phyloP scores from a whole-genome alignment of 306 rosid species.

The Rosa chinensis region DNA sequence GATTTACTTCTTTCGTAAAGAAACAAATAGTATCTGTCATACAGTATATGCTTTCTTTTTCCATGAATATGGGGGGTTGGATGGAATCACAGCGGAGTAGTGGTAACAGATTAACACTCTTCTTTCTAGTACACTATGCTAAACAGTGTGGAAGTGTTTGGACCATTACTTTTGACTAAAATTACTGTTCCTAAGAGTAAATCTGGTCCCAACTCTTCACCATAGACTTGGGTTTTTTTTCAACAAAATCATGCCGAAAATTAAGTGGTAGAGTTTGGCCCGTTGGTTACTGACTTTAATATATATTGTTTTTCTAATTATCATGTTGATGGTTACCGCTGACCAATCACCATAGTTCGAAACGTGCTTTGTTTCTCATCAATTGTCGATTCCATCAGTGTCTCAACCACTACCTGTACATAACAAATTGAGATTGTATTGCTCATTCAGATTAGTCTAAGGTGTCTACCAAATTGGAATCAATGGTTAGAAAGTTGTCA shows the following conservation, averaged over 20 bases:
- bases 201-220: neutral
- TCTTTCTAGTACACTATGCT: neutral
- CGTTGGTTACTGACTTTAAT: neutral
- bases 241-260: neutral
- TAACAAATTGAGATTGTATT: neutral
- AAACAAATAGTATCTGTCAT: neutral
- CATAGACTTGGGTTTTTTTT: neutral
- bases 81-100: neutral
- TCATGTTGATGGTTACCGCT: neutral
- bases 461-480: neutral
- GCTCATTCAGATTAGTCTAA: neutral
- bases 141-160: neutral
- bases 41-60: neutral
- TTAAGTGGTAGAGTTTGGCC: neutral
- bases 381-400: neutral
- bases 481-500: neutral
- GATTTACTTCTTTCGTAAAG: neutral
- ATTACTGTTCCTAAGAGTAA: neutral
- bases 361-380: neutral
- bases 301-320: neutral
- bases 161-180: neutral
- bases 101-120: neutral
- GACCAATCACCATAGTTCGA: neutral
- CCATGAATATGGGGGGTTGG: neutral
- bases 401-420: neutral